phyloP scores from a whole-genome alignment of 768 basidiomycete species.

The Gyrodon lividus region DNA sequence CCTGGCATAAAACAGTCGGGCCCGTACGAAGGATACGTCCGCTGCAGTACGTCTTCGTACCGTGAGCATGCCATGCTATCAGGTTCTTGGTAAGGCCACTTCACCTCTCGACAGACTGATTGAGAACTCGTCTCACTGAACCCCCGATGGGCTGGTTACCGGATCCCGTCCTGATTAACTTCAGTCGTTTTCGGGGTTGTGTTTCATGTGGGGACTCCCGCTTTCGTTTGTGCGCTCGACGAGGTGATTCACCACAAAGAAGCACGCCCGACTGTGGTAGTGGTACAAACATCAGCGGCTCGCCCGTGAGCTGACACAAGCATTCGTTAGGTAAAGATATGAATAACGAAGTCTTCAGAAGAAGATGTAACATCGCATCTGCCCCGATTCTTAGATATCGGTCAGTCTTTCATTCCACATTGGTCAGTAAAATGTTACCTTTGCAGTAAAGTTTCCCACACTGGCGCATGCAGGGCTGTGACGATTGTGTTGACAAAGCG shows the following conservation, averaged over 20 bases:
- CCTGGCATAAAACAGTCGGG: slow-evolving; percentile 66
- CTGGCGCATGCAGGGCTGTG: slow-evolving; percentile 57
- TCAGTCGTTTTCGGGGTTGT: slow-evolving; percentile 30
- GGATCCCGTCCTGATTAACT: slow-evolving; percentile 5
- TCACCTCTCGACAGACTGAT: slow-evolving; percentile 23
- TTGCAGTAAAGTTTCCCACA: slow-evolving; percentile 65
- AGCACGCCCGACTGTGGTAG: slow-evolving; percentile 18
- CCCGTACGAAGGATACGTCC: slow-evolving; percentile 52
- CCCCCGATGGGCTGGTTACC: slow-evolving; percentile 4
- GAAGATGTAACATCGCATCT: slow-evolving; percentile 72
- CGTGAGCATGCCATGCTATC: slow-evolving; percentile 3
- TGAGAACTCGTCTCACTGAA: slow-evolving; percentile 2
- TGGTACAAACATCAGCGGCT: slow-evolving; percentile 52
- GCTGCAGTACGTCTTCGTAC: slow-evolving; percentile 42
- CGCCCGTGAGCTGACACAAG: slow-evolving; percentile 79
- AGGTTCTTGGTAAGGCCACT: not conserved
- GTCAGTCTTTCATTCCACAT: not conserved
- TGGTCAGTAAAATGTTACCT: slow-evolving; percentile 42
- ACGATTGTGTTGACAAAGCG: slow-evolving; percentile 74
- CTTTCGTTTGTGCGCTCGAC: slow-evolving; percentile 22
- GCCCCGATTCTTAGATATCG: slow-evolving; percentile 62
- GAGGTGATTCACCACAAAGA: slow-evolving; percentile 7
- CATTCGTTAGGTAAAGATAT: slow-evolving; percentile 79
- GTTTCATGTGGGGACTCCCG: slow-evolving; percentile 11
- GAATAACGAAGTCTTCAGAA: slow-evolving; percentile 75